Conservation (phyloP, 73 alveolate genomes). For the Paramecium primaurelia region DNA sequence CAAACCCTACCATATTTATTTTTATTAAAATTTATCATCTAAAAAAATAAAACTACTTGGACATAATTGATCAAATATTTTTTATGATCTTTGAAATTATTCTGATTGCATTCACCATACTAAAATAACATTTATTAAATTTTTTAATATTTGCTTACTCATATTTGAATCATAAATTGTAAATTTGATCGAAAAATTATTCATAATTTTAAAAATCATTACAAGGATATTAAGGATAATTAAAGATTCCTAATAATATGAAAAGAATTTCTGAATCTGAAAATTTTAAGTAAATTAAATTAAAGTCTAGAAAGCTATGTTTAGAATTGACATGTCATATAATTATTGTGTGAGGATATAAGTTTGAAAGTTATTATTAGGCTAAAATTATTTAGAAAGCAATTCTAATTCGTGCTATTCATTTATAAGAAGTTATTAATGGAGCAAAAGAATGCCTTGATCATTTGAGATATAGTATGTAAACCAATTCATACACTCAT, state of each 20-base stretch:
- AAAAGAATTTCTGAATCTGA: neutral
- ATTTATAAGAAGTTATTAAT: neutral
- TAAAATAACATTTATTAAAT: neutral
- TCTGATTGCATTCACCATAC: conserved; percentile 12
- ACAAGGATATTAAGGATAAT: neutral
- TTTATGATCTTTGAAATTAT: neutral
- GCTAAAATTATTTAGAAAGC: neutral
- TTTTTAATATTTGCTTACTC: neutral
- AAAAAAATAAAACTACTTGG: neutral
- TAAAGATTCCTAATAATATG: neutral
- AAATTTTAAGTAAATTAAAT: neutral
- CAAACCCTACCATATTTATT: neutral
- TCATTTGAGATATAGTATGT: neutral
- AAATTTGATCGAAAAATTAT: neutral
- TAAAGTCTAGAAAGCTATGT: neutral
- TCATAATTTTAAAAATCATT: neutral
- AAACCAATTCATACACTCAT: neutral
- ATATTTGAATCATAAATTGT: neutral
- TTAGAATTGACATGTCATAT: neutral
- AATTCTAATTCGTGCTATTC: neutral
- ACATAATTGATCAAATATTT: neutral
- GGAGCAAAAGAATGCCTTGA: neutral
- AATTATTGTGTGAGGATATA: neutral
- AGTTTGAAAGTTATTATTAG: neutral
- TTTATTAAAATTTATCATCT: neutral